phyloP scores from a whole-genome alignment of 805 yeast species.

The Pichia membranifaciens region DNA sequence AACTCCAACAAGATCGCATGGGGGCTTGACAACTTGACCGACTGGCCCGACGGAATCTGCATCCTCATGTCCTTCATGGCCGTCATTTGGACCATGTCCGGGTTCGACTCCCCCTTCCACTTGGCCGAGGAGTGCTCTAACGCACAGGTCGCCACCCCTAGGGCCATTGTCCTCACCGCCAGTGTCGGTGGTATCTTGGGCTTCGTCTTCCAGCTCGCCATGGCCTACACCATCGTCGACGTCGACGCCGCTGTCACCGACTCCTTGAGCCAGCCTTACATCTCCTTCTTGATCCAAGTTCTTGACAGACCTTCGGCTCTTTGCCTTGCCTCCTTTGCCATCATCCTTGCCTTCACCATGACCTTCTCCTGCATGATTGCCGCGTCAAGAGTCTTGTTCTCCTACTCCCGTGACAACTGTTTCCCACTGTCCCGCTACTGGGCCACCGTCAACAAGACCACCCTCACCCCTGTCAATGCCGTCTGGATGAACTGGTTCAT shows the following conservation, averaged over 20 bases:
- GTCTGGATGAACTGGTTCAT: conserved; percentile 52
- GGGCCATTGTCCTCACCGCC: conserved; percentile 57
- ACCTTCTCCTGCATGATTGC: conserved; percentile 59
- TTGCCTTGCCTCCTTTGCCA: conserved; percentile 39
- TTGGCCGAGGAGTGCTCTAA: conserved; percentile 67
- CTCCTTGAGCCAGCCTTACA: conserved; percentile 56
- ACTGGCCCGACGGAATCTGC: conserved; percentile 58
- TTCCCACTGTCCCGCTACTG: conserved; percentile 51
- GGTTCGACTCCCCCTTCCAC: conserved; percentile 72
- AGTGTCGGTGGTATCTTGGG: conserved; percentile 51
- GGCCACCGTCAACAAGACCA: conserved; percentile 43
- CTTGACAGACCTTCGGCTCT: conserved; percentile 36
- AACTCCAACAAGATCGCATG: conserved; percentile 47
- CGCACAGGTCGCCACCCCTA: conserved; percentile 60
- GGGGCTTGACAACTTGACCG: conserved; percentile 52
- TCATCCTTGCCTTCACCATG: conserved; percentile 42
- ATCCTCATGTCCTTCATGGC: conserved; percentile 52
- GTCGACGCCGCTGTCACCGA: conserved; percentile 41
- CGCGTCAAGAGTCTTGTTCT: conserved; percentile 60
- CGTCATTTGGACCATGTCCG: conserved; percentile 69
- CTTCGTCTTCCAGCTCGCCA: conserved; percentile 51
- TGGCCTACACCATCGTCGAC: conserved; percentile 55
- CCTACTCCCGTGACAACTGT: conserved; percentile 64
- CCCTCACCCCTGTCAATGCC: conserved; percentile 61
- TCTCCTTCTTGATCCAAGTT: conserved; percentile 46